These are phyloP conservation scores for Tylopilus sp. DNA, from an alignment of 1,284 basidiomycete species.

Conservation along the genomic window DNA sequence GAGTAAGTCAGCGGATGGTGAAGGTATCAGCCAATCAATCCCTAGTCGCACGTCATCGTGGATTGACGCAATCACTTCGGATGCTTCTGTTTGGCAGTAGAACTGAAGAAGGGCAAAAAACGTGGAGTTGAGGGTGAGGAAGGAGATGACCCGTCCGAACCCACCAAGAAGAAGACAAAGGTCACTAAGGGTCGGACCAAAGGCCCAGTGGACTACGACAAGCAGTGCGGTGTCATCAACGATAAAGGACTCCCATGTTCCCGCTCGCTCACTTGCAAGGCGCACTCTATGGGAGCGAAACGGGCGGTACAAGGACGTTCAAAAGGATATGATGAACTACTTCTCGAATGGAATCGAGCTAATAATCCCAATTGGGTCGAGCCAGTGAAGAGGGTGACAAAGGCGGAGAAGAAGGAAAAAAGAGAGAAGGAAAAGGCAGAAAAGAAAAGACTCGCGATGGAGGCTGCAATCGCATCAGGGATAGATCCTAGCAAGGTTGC, in stretches of 20 bases:
- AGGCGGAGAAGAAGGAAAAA: conserved; percentile 78
- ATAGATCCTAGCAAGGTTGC: conserved; percentile 42
- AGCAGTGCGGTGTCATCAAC: conserved; percentile 97
- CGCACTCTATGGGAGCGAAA: conserved; percentile 97
- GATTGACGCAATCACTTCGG: conserved; percentile 8
- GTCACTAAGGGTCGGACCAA: conserved; percentile 73
- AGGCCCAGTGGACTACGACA: conserved; percentile 87
- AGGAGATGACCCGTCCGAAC: conserved; percentile 53
- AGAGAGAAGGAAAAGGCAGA: conserved; percentile 72
- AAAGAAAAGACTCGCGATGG: conserved; percentile 66
- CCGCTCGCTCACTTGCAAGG: conserved; percentile 97
- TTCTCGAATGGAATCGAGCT: conserved; percentile 89
- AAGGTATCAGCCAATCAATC: conserved; percentile 32
- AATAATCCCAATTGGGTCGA: conserved; percentile 95
- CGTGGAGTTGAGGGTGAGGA: conserved; percentile 68
- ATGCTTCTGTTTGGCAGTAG: conserved; percentile 18
- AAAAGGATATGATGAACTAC: conserved; percentile 80
- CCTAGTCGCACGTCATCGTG: conserved; percentile 5
- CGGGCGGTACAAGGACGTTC: conserved; percentile 88
- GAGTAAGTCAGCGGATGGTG: conserved; percentile 41
- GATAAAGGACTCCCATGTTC: conserved; percentile 93
- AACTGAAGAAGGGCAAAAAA: conserved; percentile 53
- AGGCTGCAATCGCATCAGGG: conserved; percentile 61
- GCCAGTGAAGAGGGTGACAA: conserved; percentile 79
- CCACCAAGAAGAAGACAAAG: conserved; percentile 75